These are phyloP conservation scores for Eruca vesicaria DNA, from an alignment of 441 rosid species.

Conservation along the genomic window DNA sequence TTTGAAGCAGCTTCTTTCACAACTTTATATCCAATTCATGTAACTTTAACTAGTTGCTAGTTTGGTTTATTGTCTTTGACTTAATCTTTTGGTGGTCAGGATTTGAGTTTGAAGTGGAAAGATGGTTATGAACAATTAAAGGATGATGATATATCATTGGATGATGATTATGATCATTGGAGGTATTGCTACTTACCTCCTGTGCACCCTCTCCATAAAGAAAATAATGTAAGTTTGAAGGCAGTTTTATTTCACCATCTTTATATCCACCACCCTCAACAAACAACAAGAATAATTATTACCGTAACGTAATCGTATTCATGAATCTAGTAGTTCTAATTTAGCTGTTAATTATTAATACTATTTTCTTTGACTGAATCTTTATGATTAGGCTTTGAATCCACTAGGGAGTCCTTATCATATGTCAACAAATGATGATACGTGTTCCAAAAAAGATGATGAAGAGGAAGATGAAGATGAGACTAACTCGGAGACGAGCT, in stretches of 20 bases:
- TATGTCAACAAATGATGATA: background rate
- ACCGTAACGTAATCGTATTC: background rate
- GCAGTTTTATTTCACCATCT: background rate
- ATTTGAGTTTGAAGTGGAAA: background rate
- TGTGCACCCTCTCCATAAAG: background rate
- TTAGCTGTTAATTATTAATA: background rate
- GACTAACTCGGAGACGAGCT: background rate
- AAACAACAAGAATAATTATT: background rate
- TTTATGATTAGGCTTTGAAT: background rate
- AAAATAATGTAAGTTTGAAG: slow-evolving; percentile 20
- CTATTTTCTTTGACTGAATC: background rate
- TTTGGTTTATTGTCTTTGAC: background rate
- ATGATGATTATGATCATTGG: background rate
- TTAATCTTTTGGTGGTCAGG: background rate
- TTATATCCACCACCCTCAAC: background rate
- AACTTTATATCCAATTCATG: background rate
- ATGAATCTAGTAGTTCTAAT: background rate
- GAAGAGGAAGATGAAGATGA: background rate
- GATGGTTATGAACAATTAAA: background rate
- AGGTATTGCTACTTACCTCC: background rate
- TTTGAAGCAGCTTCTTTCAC: no score
- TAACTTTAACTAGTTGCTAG: background rate
- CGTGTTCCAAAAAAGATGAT: background rate
- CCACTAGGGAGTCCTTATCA: background rate
- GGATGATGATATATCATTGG: background rate